Evolutionary conservation across 1,139 yeast species (phyloP).

Genomic region (Cylindricascospora bacillispora): DNA sequence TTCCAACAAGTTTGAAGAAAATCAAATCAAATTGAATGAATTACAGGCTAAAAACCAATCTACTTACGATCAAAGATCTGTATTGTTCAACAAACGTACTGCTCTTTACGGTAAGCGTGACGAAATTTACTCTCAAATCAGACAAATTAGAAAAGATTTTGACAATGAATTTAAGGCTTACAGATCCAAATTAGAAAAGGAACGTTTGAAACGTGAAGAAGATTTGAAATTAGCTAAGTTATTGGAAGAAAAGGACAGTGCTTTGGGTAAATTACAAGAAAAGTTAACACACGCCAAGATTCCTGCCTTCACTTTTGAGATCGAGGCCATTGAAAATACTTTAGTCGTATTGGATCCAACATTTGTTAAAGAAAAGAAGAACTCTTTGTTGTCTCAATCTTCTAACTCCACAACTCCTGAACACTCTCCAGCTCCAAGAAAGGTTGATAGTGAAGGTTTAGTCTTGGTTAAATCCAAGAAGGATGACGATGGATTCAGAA

Average conservation of each 20-base stretch:
- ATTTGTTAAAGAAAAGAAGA: conserved; percentile 44
- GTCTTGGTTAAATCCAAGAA: conserved; percentile 43
- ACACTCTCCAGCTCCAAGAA: conserved; percentile 22
- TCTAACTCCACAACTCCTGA: conserved; percentile 14
- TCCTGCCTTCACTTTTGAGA: conserved; percentile 77
- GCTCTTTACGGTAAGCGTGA: conserved; percentile 60
- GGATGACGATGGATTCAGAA: conserved; percentile 33
- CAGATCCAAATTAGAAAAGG: conserved; percentile 55
- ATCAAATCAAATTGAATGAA: conserved; percentile 46
- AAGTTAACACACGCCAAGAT: conserved; percentile 55
- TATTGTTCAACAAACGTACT: conserved; percentile 52
- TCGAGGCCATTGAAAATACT: conserved; percentile 58
- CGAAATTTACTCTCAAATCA: conserved; percentile 49
- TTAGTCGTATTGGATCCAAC: conserved; percentile 68
- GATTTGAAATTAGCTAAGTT: conserved; percentile 45
- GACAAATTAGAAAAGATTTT: conserved; percentile 52
- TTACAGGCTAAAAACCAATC: conserved; percentile 53
- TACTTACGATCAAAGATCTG: conserved; percentile 53
- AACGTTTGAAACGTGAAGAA: conserved; percentile 58
- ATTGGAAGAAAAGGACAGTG: conserved; percentile 48
- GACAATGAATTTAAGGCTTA: conserved; percentile 62
- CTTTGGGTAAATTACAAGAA: conserved; percentile 53
- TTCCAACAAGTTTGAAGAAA: conserved; percentile 39
- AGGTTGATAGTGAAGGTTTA: conserved; percentile 45
- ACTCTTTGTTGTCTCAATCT: conserved; percentile 20